Percentiles rank a stretch among this genome's conserved stretches.
These are phyloP conservation scores for Penicillium turbatum DNA, from an alignment of 495 filamentous ascomycete species.

Conservation along the genomic window DNA sequence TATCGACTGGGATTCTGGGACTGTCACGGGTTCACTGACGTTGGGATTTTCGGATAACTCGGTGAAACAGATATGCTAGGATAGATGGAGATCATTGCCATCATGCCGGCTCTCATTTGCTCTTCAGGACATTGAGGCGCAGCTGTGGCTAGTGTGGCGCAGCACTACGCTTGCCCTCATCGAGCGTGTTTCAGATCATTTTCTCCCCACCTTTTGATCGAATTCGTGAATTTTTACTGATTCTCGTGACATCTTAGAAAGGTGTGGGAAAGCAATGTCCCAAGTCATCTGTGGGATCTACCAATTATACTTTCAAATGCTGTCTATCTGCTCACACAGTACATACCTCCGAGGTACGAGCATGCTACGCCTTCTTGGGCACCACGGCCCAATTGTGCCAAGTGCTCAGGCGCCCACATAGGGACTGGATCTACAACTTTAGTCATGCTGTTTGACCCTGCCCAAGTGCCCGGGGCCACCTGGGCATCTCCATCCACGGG, in stretches of 20 bases:
- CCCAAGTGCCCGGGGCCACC: too few species aligned
- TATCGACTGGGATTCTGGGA: not conserved
- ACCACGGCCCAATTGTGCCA: not conserved
- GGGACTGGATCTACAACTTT: not conserved
- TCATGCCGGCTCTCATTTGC: constrained; percentile 23
- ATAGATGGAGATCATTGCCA: constrained; percentile 18
- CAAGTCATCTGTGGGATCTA: not conserved
- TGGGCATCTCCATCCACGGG: too few species aligned
- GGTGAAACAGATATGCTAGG: not conserved
- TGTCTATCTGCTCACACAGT: not conserved
- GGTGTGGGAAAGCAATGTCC: not conserved
- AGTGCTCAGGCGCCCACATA: not conserved
- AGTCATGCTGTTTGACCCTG: not conserved
- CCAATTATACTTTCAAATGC: not conserved
- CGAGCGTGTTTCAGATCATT: not conserved
- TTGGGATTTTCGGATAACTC: not conserved
- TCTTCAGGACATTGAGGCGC: constrained; percentile 10
- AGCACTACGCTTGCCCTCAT: constrained; percentile 1
- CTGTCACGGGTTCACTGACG: not conserved
- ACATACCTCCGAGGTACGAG: not conserved
- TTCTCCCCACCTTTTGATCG: not conserved
- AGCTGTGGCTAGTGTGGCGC: constrained; percentile 13
- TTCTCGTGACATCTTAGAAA: not conserved
- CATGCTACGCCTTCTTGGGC: not conserved
- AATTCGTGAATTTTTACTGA: not conserved